Evolutionary conservation across 2,329 filamentous ascomycete genomes (phyloP), one percentile per base, ranked within the genome.

Genomic region (Monilinia aucupariae): DNA sequence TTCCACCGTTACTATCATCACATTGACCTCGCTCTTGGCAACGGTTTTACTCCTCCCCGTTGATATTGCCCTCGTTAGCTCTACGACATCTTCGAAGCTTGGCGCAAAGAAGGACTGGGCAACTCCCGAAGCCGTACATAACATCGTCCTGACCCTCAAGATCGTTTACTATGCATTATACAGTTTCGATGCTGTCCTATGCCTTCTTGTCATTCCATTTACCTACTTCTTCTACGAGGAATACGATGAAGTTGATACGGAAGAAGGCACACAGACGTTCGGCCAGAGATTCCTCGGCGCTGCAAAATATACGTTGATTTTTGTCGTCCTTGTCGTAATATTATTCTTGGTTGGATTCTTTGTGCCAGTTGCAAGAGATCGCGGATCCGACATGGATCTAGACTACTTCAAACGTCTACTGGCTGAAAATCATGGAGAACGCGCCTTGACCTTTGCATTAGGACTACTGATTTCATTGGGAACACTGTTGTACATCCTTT

Each of bases 191-290:
- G 90, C 92, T 0, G 75, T 97, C 7, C 84, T 99, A 13, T 99
- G 94, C 73, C 80, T 99, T 52, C 75, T 97, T 22, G 84, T 96
- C 51, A 89, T 97, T 25, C 94, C 94, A 0, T 99, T 99, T 74
- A 89, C 92, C 54, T 99, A 99, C 79, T 99, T 99, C 75, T 97
- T 89, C 86, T 94, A 96, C 72, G 94, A 99, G 75, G 94, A 97
- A 76, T 96, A 96, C 68, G 93, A 97, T 71, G 92, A 97, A 77
- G 87, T 93, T 25, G 92, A 92, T 65, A 83, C 88, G 41, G 90
- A 96, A 71, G 85, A 90, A 65, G 90, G 91, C 39, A 85, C 84
- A 37, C 87, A 92, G 74, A 88, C 89, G 2, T 76, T 88, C 64
- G 82, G 81, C 8, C 83, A 85, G 71, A 84, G 91, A 61, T 82